Conservation (phyloP, 2,329 filamentous ascomycete genomes). For the Fusarium goolgardi region DNA sequence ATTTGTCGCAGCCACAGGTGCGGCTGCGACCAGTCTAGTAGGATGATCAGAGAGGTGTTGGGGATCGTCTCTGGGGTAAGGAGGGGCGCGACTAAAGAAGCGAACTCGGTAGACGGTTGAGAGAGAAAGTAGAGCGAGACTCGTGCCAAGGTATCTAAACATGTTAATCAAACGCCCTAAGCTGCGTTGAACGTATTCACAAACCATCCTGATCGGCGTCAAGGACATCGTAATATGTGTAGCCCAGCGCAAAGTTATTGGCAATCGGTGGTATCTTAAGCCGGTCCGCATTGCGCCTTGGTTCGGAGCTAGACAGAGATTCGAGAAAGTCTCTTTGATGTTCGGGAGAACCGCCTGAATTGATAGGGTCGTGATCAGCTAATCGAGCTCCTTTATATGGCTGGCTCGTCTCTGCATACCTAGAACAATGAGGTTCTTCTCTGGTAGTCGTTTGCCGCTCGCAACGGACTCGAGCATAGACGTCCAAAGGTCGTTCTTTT, state of each 20-base stretch:
- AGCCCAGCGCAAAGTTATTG: slow-evolving; percentile 91
- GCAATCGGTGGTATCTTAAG: slow-evolving; percentile 81
- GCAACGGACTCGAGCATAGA: slow-evolving; percentile 92
- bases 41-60: slow-evolving; percentile 86
- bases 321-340: slow-evolving; percentile 88
- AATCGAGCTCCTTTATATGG: slow-evolving; percentile 14
- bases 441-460: slow-evolving; percentile 87
- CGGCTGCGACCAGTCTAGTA: slow-evolving; percentile 96
- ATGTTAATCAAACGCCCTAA: slow-evolving; percentile 35
- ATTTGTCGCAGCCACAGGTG: slow-evolving; percentile 93
- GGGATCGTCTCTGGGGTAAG: slow-evolving; percentile 85
- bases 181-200: slow-evolving; percentile 26
- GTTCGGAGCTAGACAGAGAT: slow-evolving; percentile 65
- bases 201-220: slow-evolving; percentile 93
- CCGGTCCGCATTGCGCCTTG: slow-evolving; percentile 64
- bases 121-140: slow-evolving; percentile 90
- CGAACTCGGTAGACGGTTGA: slow-evolving; percentile 85
- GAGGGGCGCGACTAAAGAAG: slow-evolving; percentile 83
- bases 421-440: slow-evolving; percentile 90
- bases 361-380: slow-evolving; percentile 47
- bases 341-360: slow-evolving; percentile 79
- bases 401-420: slow-evolving; percentile 62
- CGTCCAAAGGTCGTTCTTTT: slow-evolving; percentile 92
- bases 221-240: slow-evolving; percentile 94
- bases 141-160: slow-evolving; percentile 87